Conservation (phyloP, 345 rosid genomes). For the Eucalyptus tenuipes region DNA sequence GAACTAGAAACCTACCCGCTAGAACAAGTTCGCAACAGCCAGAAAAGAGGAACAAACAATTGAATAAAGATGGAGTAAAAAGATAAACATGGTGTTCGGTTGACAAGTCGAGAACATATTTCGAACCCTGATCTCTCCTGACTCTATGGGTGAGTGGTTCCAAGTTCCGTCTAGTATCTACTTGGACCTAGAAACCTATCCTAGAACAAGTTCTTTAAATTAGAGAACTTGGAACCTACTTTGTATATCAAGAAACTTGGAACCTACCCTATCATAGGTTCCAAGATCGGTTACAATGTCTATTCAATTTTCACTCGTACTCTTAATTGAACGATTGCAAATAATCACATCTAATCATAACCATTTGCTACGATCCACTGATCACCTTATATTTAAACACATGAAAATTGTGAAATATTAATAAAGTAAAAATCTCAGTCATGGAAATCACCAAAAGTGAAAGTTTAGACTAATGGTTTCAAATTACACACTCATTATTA, state of each 20-base stretch:
- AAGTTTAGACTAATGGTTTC: accelerated
- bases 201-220: too few relatives aligned
- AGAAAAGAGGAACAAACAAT: too few relatives aligned
- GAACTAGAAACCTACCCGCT: too few relatives aligned
- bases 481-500: accelerated
- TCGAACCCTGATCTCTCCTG: neutral
- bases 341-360: accelerated
- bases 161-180: too few relatives aligned
- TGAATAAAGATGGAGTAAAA: too few relatives aligned
- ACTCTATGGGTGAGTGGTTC: too few relatives aligned
- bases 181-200: too few relatives aligned
- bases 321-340: too few relatives aligned
- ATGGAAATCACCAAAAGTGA: accelerated
- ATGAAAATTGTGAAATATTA: too few relatives aligned
- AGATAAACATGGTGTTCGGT: too few relatives aligned
- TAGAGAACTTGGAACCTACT: too few relatives aligned
- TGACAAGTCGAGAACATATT: accelerated
- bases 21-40: neutral
- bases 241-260: accelerated
- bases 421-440: accelerated
- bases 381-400: accelerated
- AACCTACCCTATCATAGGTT: accelerated
- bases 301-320: accelerated
- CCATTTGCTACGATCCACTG: accelerated
- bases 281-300: too few relatives aligned